phyloP scores from a whole-genome alignment of 345 rosid genomes.

The Salix purpurea region DNA sequence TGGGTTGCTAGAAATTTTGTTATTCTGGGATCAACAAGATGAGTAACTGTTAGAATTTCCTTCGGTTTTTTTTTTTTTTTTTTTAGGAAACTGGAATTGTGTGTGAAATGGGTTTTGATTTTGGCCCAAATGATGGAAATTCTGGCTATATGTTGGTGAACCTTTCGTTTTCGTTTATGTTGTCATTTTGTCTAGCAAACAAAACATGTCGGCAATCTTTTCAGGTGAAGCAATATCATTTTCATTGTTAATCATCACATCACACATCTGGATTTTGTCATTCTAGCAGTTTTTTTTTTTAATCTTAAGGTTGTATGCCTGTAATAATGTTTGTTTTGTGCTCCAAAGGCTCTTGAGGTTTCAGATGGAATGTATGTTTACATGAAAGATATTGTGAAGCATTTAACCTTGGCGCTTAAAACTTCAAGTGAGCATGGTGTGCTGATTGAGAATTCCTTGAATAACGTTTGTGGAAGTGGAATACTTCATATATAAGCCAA shows the following conservation, averaged over 20 bases:
- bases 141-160: background rate
- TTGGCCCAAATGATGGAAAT: background rate
- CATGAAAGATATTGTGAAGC: background rate
- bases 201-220: background rate
- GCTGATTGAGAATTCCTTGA: background rate
- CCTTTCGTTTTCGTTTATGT: background rate
- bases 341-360: background rate
- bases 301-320: background rate
- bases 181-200: background rate
- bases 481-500: background rate
- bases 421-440: too few relatives aligned
- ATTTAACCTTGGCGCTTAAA: background rate
- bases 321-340: background rate
- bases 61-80: background rate
- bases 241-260: background rate
- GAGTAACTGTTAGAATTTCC: background rate
- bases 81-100: background rate
- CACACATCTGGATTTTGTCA: background rate
- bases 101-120: background rate
- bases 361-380: background rate
- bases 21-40: background rate
- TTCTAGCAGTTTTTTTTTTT: background rate
- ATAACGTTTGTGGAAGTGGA: background rate
- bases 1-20: background rate
- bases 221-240: slow-evolving; percentile 3